Percentiles rank a stretch among this genome's conserved stretches.
These are phyloP conservation scores for Stentor coeruleus DNA, from an alignment of 73 alveolate genomes.

Conservation along the genomic window DNA sequence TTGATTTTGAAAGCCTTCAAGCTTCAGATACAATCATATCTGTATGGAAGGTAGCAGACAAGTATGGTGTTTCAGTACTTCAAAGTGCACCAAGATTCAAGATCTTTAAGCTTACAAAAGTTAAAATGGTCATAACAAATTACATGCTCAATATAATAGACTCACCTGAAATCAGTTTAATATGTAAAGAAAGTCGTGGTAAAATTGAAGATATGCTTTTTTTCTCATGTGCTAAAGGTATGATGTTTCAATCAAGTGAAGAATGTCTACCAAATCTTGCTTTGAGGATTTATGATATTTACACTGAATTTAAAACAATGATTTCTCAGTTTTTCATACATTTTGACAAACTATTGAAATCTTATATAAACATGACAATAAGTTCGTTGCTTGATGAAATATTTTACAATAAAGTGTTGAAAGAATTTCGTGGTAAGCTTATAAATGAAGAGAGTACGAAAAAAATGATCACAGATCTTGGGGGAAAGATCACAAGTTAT, in stretches of 20 bases:
- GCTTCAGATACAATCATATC: background rate
- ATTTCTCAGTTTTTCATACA: background rate
- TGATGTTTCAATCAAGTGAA: background rate
- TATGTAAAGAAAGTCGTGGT: background rate
- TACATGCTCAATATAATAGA: background rate
- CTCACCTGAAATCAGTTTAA: background rate
- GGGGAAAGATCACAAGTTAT: too few relatives aligned
- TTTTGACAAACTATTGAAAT: background rate
- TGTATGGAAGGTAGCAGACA: slow-evolving; percentile 1
- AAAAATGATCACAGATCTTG: background rate
- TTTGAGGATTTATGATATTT: background rate
- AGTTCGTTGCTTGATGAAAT: background rate
- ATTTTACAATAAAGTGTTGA: background rate
- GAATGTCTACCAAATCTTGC: background rate
- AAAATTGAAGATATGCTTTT: background rate
- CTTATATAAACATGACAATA: background rate
- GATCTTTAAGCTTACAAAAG: background rate
- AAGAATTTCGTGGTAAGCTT: background rate
- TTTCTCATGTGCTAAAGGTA: background rate
- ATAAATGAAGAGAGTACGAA: background rate
- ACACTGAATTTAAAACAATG: background rate
- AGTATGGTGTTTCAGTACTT: background rate
- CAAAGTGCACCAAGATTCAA: slow-evolving; percentile 3
- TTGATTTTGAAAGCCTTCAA: background rate
- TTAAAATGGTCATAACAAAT: background rate